A percentile compares a stretch with the other conserved stretches of the same genome.
Conservation (phyloP, 2,329 filamentous ascomycete species). For the Paecilomyces variotii region DNA sequence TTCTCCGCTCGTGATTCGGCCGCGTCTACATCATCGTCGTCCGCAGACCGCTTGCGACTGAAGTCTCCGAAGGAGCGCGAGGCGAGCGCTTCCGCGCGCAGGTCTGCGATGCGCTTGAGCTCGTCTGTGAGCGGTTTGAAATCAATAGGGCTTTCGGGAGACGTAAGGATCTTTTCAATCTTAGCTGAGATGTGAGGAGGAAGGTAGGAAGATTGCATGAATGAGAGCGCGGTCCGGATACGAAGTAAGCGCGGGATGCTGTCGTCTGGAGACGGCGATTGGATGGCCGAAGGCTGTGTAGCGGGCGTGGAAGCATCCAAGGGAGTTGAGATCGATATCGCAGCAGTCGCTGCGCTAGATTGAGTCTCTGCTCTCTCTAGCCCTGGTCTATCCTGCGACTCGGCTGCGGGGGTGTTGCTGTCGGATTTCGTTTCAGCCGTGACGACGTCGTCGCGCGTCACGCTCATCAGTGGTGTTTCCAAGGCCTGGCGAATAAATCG, state of each 20-base stretch:
- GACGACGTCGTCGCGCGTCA: conserved; percentile 50
- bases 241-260: conserved; percentile 38
- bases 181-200: conserved; percentile 28
- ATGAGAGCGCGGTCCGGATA: conserved; percentile 42
- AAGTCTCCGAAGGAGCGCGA: conserved; percentile 51
- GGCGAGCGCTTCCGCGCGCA: conserved; percentile 64
- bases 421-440: conserved; percentile 15
- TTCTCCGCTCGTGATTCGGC: conserved; percentile 59
- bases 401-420: conserved; percentile 18
- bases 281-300: conserved; percentile 26
- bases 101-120: conserved; percentile 54
- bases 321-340: conserved; percentile 20
- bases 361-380: conserved; percentile 23
- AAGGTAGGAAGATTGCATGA: conserved; percentile 44
- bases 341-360: conserved; percentile 23
- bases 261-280: conserved; percentile 20
- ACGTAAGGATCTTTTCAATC: conserved; percentile 31
- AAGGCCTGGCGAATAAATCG: conserved; percentile 70
- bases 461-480: conserved; percentile 64
- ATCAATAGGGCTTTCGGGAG: conserved; percentile 44
- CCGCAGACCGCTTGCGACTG: conserved; percentile 31
- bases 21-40: conserved; percentile 31
- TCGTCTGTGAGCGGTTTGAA: conserved; percentile 67
- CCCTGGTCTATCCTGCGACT: conserved; percentile 19
- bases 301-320: conserved; percentile 28